Evolutionary conservation across 2,329 filamentous ascomycete species (phyloP).

Genomic region (Venturia carpophila): DNA sequence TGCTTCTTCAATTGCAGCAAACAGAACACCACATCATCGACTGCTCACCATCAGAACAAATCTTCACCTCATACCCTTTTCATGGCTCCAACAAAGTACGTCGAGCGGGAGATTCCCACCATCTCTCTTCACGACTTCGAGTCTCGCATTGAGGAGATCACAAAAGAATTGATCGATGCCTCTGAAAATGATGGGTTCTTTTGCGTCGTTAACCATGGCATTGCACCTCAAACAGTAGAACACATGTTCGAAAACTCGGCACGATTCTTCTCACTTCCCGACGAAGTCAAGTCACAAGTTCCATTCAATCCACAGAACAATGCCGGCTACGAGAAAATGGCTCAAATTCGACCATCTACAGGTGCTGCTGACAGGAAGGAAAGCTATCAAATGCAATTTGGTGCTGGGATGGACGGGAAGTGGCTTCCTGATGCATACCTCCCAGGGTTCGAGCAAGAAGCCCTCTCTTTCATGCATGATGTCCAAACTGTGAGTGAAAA

Average conservation of each 20-base stretch:
- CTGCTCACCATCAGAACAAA: background rate
- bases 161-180: constrained; percentile 43
- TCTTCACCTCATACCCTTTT: background rate
- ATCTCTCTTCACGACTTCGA: constrained; percentile 51
- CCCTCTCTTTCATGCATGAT: constrained; percentile 47
- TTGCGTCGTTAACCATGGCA: constrained; percentile 48
- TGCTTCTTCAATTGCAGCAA: background rate
- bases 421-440: constrained; percentile 46
- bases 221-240: constrained; percentile 43
- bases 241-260: constrained; percentile 44
- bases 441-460: constrained; percentile 41
- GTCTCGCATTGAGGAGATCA: constrained; percentile 46
- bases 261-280: constrained; percentile 47
- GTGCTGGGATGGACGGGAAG: constrained; percentile 43
- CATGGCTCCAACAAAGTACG: constrained; percentile 18
- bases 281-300: constrained; percentile 45
- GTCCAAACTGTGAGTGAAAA: constrained; percentile 47
- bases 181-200: constrained; percentile 57
- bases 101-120: constrained; percentile 13
- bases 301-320: constrained; percentile 47
- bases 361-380: constrained; percentile 53
- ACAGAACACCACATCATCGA: background rate
- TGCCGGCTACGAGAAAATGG: constrained; percentile 53
- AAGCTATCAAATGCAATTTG: constrained; percentile 56
- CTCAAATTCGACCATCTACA: constrained; percentile 52